Evolutionary conservation across 176 grass and related monocot genomes (phyloP), one percentile per base, ranked within the genome.

Genomic region (Pontederia paniculata): DNA sequence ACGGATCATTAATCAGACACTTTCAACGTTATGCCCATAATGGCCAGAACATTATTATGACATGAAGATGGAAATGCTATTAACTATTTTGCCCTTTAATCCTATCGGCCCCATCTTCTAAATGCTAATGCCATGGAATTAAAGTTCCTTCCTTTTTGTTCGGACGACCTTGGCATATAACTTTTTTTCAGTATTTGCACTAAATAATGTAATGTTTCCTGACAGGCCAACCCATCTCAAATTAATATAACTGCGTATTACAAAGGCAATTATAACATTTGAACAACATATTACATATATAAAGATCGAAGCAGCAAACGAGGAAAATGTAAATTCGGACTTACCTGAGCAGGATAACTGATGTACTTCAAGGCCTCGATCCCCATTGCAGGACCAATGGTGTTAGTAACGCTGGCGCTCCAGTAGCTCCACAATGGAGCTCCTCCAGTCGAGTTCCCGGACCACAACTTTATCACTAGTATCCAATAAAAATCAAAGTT

Each of bases 311-410:
- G 17, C 18, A 46, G 10, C 41, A 62, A 62, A 19, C 17, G 14
- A 8, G 21, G 12, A 20, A 10, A 10, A 62, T 50, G 55, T 42
- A 19, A 10, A 28, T 2, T 3, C 18, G 58, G 43, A 65, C 58
- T 49, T 20, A 82, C 94, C 78, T 93, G 87, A n/a, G 94, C 94
- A 0, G 94, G 94, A 70, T 98, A 93, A 75, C 94, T 98, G 73
- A 98, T 98, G 69, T 83, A 98, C 80, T 85, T 98, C 78, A 88
- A 82, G 5, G 94, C 87, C 77, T 93, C 94, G 50, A 98, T 88
- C 60, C 83, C 94, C 87, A 98, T 82, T 18, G 94, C 74, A 44
- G 94, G 87, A 12, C 94, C 94, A 16, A 93, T 85, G 55, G 94
- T 98, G 70, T 98, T 98, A 45, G 87, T 84, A 76, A 98, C 63